Evolutionary conservation across 441 rosid species (phyloP).

Genomic region (Dalechampia spathulata): DNA sequence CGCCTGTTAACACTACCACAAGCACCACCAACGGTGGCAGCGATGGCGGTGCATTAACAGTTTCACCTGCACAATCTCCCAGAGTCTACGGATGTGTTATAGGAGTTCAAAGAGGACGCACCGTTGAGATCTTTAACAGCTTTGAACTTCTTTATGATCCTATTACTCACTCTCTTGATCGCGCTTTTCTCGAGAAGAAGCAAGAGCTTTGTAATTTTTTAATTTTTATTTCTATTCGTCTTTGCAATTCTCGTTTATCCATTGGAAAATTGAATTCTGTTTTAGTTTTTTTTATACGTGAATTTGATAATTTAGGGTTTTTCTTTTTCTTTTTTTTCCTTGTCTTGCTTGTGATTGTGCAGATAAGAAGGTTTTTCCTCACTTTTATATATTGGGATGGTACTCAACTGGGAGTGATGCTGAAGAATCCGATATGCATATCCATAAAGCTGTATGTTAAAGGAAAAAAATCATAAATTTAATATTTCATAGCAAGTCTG

Average conservation of each 20-base stretch:
- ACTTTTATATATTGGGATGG: constrained; percentile 86
- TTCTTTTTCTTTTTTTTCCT: not conserved
- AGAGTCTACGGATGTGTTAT: constrained; percentile 92
- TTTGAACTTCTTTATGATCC: constrained; percentile 93
- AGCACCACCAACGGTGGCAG: constrained; percentile 19
- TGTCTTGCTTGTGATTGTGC: not conserved
- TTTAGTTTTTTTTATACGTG: not conserved
- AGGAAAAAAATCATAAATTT: too few species aligned
- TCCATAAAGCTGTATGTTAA: constrained; percentile 76
- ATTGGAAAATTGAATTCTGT: not conserved
- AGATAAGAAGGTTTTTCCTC: constrained; percentile 96
- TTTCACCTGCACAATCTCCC: constrained; percentile 24
- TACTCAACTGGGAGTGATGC: constrained; percentile 91
- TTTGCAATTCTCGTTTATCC: not conserved
- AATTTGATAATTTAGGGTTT: not conserved
- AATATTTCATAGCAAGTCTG: too few species aligned
- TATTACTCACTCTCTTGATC: constrained; percentile 57
- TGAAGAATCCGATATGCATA: constrained; percentile 78
- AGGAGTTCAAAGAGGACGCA: constrained; percentile 88
- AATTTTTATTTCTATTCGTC: not conserved
- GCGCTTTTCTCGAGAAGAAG: constrained; percentile 86
- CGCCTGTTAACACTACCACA: constrained; percentile 22
- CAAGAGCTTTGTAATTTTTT: constrained; percentile 79
- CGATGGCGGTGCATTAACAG: constrained; percentile 26
- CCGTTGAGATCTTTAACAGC: constrained; percentile 96